A percentile compares a stretch with the other conserved stretches of the same genome.
These are phyloP conservation scores for Purshia tridentata DNA, from an alignment of 306 rosid species.

Conservation along the genomic window DNA sequence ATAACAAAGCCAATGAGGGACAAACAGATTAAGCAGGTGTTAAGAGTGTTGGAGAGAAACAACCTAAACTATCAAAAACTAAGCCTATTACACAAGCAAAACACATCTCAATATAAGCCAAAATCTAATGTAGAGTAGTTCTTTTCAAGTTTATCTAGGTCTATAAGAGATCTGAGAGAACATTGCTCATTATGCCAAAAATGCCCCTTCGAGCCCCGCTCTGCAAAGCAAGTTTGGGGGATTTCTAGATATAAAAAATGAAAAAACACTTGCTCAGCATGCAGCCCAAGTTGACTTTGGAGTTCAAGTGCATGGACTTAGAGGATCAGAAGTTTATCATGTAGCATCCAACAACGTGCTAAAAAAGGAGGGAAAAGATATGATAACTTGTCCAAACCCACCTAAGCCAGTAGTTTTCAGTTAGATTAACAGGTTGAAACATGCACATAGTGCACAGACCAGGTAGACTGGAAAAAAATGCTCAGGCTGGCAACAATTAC, in stretches of 20 bases:
- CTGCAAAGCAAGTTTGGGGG: no score
- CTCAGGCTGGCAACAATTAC: not conserved
- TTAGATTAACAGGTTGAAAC: not conserved
- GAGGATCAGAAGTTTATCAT: not conserved
- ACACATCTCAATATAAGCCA: not conserved
- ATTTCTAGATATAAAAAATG: no score
- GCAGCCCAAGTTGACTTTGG: not conserved
- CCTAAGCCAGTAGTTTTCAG: not conserved
- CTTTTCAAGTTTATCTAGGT: not conserved
- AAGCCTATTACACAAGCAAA: not conserved
- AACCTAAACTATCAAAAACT: not conserved
- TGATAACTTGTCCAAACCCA: not conserved
- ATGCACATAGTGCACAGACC: not conserved
- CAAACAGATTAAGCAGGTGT: not conserved
- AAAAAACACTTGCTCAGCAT: not conserved
- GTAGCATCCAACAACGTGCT: not conserved
- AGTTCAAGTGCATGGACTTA: not conserved
- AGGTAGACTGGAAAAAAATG: not conserved
- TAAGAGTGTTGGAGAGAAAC: not conserved
- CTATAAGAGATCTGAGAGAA: not conserved
- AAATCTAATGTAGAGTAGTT: not conserved
- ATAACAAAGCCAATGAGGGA: not conserved
- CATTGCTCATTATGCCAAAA: not conserved
- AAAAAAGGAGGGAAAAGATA: not conserved
- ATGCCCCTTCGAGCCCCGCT: not conserved